Conservation (phyloP, 2,329 filamentous ascomycete genomes). For the Scorias spongiosa region DNA sequence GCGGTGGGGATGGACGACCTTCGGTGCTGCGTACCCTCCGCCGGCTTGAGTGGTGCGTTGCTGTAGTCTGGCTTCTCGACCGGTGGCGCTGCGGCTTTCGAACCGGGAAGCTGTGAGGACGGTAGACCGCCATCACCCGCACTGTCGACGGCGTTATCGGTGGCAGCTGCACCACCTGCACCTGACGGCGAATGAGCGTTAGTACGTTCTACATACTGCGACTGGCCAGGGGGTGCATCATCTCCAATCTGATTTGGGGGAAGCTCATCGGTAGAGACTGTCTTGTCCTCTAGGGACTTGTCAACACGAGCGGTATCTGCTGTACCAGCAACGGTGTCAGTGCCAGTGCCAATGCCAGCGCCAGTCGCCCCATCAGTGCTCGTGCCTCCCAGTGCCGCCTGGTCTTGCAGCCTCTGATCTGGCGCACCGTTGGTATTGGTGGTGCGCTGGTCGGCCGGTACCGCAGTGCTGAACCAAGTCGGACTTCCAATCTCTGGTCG, state of each 20-base stretch:
- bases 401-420: not conserved
- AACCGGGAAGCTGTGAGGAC: constrained; percentile 1
- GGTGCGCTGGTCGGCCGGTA: constrained; percentile 2
- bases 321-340: not conserved
- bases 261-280: constrained; percentile 30
- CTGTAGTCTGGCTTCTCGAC: constrained; percentile 1
- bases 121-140: not conserved
- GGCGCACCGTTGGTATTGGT: not conserved
- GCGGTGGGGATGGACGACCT: constrained; percentile 7
- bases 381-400: not conserved
- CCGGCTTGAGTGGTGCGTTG: constrained; percentile 3
- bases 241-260: constrained; percentile 6
- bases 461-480: constrained; percentile 8
- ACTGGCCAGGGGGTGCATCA: constrained; percentile 4
- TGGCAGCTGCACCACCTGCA: not conserved
- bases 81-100: constrained; percentile 2
- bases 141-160: not conserved
- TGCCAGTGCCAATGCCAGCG: not conserved
- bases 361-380: not conserved
- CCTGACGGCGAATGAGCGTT: not conserved
- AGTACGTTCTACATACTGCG: not conserved
- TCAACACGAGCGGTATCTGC: constrained; percentile 33
- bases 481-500: constrained; percentile 9
- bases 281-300: constrained; percentile 45
- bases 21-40: constrained; percentile 1